These are phyloP conservation scores for Candida nanaspora DNA, from an alignment of 805 yeast species.

Conservation along the genomic window DNA sequence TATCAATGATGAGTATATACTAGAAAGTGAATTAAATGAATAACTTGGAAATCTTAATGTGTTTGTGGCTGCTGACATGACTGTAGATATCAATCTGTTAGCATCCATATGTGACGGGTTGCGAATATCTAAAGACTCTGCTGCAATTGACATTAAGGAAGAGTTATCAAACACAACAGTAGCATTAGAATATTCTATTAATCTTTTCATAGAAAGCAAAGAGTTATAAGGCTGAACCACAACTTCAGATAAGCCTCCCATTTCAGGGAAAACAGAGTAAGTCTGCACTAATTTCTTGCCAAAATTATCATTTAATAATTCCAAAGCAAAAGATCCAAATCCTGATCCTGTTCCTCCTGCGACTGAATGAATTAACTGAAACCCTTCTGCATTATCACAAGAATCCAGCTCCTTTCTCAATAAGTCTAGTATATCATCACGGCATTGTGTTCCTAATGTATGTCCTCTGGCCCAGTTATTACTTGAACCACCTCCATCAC, in stretches of 20 bases:
- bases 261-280: slow-evolving; percentile 75
- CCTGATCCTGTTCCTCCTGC: slow-evolving; percentile 99
- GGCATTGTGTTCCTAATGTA: slow-evolving; percentile 57
- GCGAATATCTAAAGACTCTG: slow-evolving; percentile 46
- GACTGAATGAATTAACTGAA: slow-evolving; percentile 86
- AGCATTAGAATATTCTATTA: slow-evolving; percentile 80
- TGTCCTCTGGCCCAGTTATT: slow-evolving; percentile 95
- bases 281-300: slow-evolving; percentile 80
- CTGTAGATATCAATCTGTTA: slow-evolving; percentile 79
- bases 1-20: slow-evolving; percentile 72
- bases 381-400: slow-evolving; percentile 84
- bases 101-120: slow-evolving; percentile 70
- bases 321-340: slow-evolving; percentile 76
- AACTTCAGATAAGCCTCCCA: slow-evolving; percentile 79
- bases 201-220: slow-evolving; percentile 69
- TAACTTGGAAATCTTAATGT: slow-evolving; percentile 88
- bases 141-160: slow-evolving; percentile 69
- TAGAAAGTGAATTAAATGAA: slow-evolving; percentile 79
- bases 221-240: slow-evolving; percentile 97
- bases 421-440: slow-evolving; percentile 73
- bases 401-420: slow-evolving; percentile 86
- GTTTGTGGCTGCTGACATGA: slow-evolving; percentile 77
- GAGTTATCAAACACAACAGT: slow-evolving; percentile 89
- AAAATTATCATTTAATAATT: slow-evolving; percentile 71
- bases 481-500: slow-evolving; percentile 91